Evolutionary conservation across 805 yeast genomes (phyloP).

Genomic region (Candida railenensis): DNA sequence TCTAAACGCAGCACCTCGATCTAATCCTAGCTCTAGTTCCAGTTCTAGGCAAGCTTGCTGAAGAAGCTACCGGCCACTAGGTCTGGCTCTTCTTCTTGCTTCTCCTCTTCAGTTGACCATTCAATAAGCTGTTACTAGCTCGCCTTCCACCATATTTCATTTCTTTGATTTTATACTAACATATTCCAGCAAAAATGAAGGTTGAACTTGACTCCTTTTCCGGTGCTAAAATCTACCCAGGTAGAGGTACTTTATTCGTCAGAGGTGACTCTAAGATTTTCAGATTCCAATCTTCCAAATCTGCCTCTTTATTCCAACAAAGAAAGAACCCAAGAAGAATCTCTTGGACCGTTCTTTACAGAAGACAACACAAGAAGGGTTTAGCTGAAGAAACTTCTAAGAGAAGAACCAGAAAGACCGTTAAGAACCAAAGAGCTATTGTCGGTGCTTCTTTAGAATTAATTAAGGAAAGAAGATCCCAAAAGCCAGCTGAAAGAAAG

Average conservation of each 20-base stretch:
- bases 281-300: slow-evolving; percentile 98
- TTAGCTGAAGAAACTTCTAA: slow-evolving; percentile 96
- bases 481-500: slow-evolving; percentile 96
- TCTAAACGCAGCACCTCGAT: too few species aligned
- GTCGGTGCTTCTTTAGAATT: slow-evolving; percentile 99
- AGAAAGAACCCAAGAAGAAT: slow-evolving; percentile 99
- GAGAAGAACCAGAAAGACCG: slow-evolving; percentile 96
- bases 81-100: too few species aligned
- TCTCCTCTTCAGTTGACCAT: too few species aligned
- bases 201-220: slow-evolving; percentile 99
- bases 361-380: slow-evolving; percentile 99
- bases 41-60: too few species aligned
- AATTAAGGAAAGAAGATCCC: slow-evolving; percentile 95
- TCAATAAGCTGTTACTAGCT: too few species aligned
- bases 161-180: slow-evolving; percentile 29
- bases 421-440: slow-evolving; percentile 98
- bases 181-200: slow-evolving; percentile 67
- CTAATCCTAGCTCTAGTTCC: too few species aligned
- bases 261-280: slow-evolving; percentile 99
- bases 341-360: slow-evolving; percentile 98
- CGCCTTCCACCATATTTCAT: not conserved
- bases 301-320: slow-evolving; percentile 97
- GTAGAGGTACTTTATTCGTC: slow-evolving; percentile 98
- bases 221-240: slow-evolving; percentile 99
- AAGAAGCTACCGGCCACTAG: too few species aligned